Evolutionary conservation across 371 early-diverging fungal species (phyloP).

Genomic region (Mortierella sp.): DNA sequence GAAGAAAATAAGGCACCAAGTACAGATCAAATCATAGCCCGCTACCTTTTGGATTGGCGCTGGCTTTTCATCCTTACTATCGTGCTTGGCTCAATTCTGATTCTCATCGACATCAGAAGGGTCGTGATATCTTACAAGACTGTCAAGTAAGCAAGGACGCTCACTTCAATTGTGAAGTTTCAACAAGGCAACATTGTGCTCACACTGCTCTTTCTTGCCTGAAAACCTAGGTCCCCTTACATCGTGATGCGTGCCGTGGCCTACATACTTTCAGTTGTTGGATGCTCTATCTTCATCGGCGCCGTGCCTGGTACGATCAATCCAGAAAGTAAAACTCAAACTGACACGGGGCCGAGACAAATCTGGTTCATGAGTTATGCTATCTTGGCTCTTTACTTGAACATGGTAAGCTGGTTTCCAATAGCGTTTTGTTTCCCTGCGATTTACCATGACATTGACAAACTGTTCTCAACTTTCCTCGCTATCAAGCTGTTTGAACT

Average conservation of each 20-base stretch:
- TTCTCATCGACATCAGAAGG: no score
- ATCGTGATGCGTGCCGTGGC: conserved; percentile 35
- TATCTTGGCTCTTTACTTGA: conserved; percentile 34
- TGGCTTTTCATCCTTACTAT: no score
- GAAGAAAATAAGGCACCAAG: background rate
- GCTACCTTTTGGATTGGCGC: no score
- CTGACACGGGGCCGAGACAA: conserved; percentile 16
- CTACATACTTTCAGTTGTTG: conserved; percentile 19
- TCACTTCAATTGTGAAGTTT: no score
- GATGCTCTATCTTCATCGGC: conserved; percentile 26
- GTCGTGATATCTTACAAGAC: no score
- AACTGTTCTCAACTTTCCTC: no score
- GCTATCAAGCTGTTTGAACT: conserved; percentile 50
- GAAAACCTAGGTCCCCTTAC: conserved; percentile 43
- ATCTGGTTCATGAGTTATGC: conserved; percentile 48
- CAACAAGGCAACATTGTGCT: no score
- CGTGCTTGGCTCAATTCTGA: no score
- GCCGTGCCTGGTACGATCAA: no score
- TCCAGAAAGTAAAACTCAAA: no score
- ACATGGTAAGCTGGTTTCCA: conserved; percentile 32
- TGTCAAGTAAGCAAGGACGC: no score
- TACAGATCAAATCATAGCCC: no score
- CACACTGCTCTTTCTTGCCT: background rate
- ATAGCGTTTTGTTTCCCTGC: background rate
- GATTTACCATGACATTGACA: background rate